Conservation (phyloP, 495 filamentous ascomycete species). For the Tuber magnatum region DNA sequence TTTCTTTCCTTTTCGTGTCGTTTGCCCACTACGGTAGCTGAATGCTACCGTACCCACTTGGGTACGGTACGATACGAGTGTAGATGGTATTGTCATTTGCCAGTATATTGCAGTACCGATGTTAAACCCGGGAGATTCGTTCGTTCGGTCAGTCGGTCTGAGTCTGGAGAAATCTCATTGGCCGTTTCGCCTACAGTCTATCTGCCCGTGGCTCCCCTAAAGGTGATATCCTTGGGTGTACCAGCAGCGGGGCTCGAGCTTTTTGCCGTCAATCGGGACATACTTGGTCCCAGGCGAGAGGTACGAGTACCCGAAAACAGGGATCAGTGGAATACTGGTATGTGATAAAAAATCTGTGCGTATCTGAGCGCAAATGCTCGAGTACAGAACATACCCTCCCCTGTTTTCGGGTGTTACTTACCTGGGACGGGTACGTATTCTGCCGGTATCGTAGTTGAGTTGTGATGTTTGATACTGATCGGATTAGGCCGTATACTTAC, state of each 20-base stretch:
- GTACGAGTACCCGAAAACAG: background rate
- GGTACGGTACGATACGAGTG: background rate
- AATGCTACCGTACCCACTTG: background rate
- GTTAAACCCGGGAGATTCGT: background rate
- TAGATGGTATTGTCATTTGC: background rate
- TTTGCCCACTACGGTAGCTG: background rate
- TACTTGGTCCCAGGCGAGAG: background rate
- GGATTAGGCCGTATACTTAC: background rate
- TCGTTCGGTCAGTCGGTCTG: background rate
- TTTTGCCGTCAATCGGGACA: background rate
- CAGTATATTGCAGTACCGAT: background rate
- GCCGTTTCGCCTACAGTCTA: background rate
- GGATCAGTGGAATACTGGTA: background rate
- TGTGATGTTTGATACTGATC: background rate
- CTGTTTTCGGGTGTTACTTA: background rate
- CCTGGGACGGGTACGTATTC: background rate
- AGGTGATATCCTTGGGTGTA: background rate
- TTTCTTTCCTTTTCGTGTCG: background rate
- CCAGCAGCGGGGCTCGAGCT: background rate
- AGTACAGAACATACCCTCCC: background rate
- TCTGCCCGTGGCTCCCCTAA: background rate
- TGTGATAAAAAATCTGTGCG: background rate
- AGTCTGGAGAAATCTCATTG: background rate
- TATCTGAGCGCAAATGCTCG: background rate
- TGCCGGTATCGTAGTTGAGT: background rate